phyloP scores from a whole-genome alignment of 768 basidiomycete genomes.

The Gloeopeniophorella convolvens region DNA sequence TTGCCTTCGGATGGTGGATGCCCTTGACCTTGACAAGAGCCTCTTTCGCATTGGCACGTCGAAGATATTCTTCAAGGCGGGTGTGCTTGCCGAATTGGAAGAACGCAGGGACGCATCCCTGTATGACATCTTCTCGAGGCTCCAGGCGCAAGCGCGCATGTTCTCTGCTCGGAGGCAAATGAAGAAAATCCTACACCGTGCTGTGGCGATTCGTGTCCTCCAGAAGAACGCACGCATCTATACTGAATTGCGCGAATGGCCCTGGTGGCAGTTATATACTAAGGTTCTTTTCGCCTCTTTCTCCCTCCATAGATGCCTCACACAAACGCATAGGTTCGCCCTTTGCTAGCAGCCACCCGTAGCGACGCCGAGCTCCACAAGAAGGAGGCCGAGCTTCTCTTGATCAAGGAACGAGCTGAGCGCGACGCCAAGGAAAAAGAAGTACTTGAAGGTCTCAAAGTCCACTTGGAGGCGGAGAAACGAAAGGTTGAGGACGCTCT shows the following conservation, averaged over 20 bases:
- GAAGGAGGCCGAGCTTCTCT: slow-evolving; percentile 77
- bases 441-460: slow-evolving; percentile 71
- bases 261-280: slow-evolving; percentile 98
- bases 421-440: slow-evolving; percentile 78
- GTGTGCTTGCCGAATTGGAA: slow-evolving; percentile 92
- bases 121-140: slow-evolving; percentile 79
- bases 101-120: slow-evolving; percentile 85
- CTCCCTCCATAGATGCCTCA: neutral
- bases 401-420: slow-evolving; percentile 81
- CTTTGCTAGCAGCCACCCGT: slow-evolving; percentile 85
- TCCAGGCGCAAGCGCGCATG: slow-evolving; percentile 84
- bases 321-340: slow-evolving; percentile 57
- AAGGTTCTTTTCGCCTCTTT: slow-evolving; percentile 43
- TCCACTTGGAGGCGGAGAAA: slow-evolving; percentile 81
- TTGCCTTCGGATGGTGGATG: slow-evolving; percentile 82
- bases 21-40: slow-evolving; percentile 79
- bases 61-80: slow-evolving; percentile 99
- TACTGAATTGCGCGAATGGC: slow-evolving; percentile 87
- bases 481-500: slow-evolving; percentile 73
- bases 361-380: slow-evolving; percentile 86
- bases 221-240: slow-evolving; percentile 93
- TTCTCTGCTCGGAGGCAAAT: slow-evolving; percentile 85
- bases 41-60: slow-evolving; percentile 90
- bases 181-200: slow-evolving; percentile 91
- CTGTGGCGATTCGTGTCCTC: slow-evolving; percentile 84